These are phyloP conservation scores for Scytalidium sp. DNA, from an alignment of 2,329 filamentous ascomycete genomes.

Conservation along the genomic window DNA sequence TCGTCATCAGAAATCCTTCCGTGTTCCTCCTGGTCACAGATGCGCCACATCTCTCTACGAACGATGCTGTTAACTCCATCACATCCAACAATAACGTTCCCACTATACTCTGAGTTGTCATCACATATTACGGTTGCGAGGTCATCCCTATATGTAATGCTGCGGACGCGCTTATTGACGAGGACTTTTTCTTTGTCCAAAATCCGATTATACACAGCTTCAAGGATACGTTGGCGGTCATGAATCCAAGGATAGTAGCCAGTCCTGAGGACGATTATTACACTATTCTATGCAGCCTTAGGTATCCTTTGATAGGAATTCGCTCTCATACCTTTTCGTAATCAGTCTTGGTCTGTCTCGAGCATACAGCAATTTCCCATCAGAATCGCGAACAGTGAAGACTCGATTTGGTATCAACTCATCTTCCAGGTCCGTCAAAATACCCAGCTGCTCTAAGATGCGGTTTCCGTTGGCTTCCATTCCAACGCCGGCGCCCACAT, in stretches of 20 bases:
- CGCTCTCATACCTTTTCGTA: no score
- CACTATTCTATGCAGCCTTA: background rate
- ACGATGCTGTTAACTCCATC: constrained; percentile 39
- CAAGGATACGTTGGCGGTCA: constrained; percentile 31
- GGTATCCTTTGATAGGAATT: no score
- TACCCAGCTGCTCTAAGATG: constrained; percentile 47
- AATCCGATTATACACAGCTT: constrained; percentile 31
- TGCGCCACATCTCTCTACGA: constrained; percentile 22
- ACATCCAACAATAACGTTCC: constrained; percentile 34
- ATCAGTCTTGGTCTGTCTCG: no score
- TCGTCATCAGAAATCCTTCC: constrained; percentile 20
- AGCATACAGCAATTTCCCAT: background rate
- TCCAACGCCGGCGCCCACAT: constrained; percentile 43
- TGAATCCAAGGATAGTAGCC: constrained; percentile 33
- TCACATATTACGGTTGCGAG: constrained; percentile 28
- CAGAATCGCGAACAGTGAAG: background rate
- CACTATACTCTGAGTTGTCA: constrained; percentile 28
- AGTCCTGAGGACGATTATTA: background rate
- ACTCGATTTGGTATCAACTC: background rate
- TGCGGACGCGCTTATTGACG: constrained; percentile 24
- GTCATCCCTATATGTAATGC: constrained; percentile 19
- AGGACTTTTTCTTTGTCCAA: constrained; percentile 30
- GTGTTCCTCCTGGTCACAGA: constrained; percentile 14
- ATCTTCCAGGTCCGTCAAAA: no score
- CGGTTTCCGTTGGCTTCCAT: constrained; percentile 36